Percentiles rank a stretch among this genome's conserved stretches.
These are phyloP conservation scores for Maudiozyma barnettii DNA, from an alignment of 805 yeast species.

Conservation along the genomic window DNA sequence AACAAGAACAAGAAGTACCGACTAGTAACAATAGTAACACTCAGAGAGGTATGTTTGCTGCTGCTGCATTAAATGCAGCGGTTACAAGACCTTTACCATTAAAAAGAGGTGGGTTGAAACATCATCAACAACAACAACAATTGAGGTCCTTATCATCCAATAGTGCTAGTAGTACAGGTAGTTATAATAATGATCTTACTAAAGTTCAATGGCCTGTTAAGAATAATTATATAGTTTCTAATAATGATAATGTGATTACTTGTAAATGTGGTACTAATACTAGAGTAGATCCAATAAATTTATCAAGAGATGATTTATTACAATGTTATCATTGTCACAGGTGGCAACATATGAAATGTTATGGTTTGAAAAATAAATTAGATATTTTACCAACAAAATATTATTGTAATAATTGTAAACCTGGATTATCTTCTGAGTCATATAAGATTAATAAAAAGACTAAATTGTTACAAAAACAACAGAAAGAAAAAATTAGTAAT, in stretches of 20 bases:
- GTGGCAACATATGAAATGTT: conserved; percentile 91
- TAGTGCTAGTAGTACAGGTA: background rate
- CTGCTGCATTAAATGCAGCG: conserved; percentile 77
- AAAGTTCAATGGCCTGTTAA: background rate
- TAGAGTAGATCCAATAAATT: background rate
- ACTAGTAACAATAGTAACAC: background rate
- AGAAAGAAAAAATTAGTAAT: conserved; percentile 1
- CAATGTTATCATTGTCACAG: conserved; percentile 88
- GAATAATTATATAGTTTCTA: conserved; percentile 49
- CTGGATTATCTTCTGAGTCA: conserved; percentile 13
- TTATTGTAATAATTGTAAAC: conserved; percentile 69
- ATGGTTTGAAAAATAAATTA: conserved; percentile 58
- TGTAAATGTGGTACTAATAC: conserved; percentile 59
- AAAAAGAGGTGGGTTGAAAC: background rate
- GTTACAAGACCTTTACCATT: conserved; percentile 66
- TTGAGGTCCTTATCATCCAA: background rate
- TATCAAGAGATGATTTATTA: conserved; percentile 52
- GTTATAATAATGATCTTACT: background rate
- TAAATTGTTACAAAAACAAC: conserved; percentile 3
- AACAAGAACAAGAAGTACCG: background rate
- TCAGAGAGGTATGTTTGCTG: conserved; percentile 42
- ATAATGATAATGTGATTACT: conserved; percentile 76
- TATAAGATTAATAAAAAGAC: conserved; percentile 9
- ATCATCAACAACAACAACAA: background rate
- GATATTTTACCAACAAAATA: conserved; percentile 72